phyloP scores from a whole-genome alignment of 306 rosid genomes.

The Dryas octopetala region DNA sequence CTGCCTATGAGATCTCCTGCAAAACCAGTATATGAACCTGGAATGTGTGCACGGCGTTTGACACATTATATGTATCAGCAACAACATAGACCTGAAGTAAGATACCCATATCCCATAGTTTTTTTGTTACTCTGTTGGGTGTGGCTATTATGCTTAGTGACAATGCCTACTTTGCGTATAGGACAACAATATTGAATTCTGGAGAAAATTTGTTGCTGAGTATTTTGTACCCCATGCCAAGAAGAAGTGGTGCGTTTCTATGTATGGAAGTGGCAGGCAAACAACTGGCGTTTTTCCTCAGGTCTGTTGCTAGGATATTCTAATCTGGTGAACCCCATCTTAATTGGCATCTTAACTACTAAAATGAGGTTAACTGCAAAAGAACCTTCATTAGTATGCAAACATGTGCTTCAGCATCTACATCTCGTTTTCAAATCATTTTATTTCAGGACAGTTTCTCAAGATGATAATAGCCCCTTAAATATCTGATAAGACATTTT shows the following conservation, averaged over 20 bases:
- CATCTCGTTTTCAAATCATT: not conserved
- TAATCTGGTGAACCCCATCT: constrained; percentile 19
- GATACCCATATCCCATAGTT: constrained; percentile 18
- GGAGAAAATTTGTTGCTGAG: constrained; percentile 97
- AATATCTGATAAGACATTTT: not conserved
- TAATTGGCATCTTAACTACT: constrained; percentile 22
- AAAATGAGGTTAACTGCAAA: constrained; percentile 3
- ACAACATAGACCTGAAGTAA: constrained; percentile 91
- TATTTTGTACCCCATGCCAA: constrained; percentile 93
- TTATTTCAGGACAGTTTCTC: not conserved
- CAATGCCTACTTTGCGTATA: constrained; percentile 35
- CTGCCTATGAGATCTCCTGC: constrained; percentile 73
- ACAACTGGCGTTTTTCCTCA: constrained; percentile 97
- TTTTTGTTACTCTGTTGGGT: constrained; percentile 15
- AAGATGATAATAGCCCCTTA: not conserved
- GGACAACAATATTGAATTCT: constrained; percentile 94
- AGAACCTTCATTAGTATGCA: not conserved
- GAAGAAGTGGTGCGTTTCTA: constrained; percentile 98
- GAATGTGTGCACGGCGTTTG: constrained; percentile 93
- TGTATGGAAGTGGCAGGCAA: constrained; percentile 95
- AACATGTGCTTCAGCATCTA: not conserved
- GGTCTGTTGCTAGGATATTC: constrained; percentile 48
- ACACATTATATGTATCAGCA: constrained; percentile 95
- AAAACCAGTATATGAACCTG: constrained; percentile 87
- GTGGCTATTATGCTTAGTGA: constrained; percentile 18